Percentiles rank a stretch among this genome's conserved stretches.
These are phyloP conservation scores for Cicer yamashitae DNA, from an alignment of 306 rosid genomes.

Conservation along the genomic window DNA sequence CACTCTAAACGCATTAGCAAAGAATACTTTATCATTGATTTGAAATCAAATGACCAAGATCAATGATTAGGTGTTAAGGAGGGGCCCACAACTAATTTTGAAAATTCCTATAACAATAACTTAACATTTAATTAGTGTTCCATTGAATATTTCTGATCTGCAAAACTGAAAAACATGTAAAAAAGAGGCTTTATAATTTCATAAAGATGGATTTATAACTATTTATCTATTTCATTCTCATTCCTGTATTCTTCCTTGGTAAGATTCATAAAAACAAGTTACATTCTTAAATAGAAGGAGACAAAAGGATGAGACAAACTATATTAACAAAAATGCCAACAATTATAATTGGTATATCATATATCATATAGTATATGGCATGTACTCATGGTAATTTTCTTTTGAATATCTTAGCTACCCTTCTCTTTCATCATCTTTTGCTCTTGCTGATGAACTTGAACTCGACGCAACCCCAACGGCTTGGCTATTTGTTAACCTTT, in stretches of 20 bases:
- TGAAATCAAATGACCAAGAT: too few relatives aligned
- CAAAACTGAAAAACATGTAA: constrained; percentile 32
- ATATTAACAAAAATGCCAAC: constrained; percentile 60
- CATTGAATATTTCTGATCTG: not conserved
- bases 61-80: too few relatives aligned
- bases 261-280: constrained; percentile 48
- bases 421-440: constrained; percentile 74
- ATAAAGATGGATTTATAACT: constrained; percentile 37
- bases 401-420: constrained; percentile 37
- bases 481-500: constrained; percentile 80
- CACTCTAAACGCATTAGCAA: too few relatives aligned
- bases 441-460: constrained; percentile 74
- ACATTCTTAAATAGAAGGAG: constrained; percentile 44
- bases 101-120: not conserved
- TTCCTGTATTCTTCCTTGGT: constrained; percentile 49
- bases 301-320: constrained; percentile 52
- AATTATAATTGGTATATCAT: constrained; percentile 48
- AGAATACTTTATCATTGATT: too few relatives aligned
- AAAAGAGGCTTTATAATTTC: not conserved
- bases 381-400: constrained; percentile 48
- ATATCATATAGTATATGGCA: constrained; percentile 37
- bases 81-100: too few relatives aligned
- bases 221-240: constrained; percentile 58
- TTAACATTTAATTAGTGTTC: not conserved
- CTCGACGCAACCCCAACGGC: constrained; percentile 86